Evolutionary conservation across 257 asterid genomes (phyloP), one percentile per base, ranked within the genome.

Genomic region (Parsonsia alboflavescens): DNA sequence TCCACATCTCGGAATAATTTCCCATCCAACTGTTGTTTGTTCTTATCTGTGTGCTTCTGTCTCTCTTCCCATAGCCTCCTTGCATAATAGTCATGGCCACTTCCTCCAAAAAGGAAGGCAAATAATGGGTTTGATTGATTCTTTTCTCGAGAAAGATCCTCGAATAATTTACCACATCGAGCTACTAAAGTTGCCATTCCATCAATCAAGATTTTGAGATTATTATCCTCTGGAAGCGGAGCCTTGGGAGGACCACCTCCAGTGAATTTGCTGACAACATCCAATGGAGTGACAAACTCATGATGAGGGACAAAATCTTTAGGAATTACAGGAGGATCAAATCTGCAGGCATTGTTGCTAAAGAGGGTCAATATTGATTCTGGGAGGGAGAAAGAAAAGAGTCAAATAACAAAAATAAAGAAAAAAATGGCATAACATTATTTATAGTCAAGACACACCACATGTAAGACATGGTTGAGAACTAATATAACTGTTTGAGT

Each of bases 21-120:
- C 73, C 41, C 84, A 74, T 81, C 85, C 92, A 82, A 85, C 39
- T 75, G 79, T 78, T 73, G 81, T 54, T 73, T 86, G 49, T 83
- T 73, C 74, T 86, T 86, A 73, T 87, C 89, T 30, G 82, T 86
- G 74, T 82, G 88, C 78, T 92, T 94, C 81, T 86, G 96, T 74
- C 86, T 83, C 86, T 84, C 96, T 85, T 92, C 99, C 99, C 99
- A 94, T 68, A 94, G 96, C 79, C 86, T 94, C 82, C 97, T 85
- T 63, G 84, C 77, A 80, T 94, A 94, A 83, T 78, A 94, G 56
- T 88, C 96, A 73, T 85, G 91, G 70, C 99, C 98, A 67, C 50
- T 79, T 68, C 99, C 99, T 52, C 97, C 96, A 75, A 72, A 76
- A 77, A 94, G 92, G 80, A 94, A 92, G 36, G 87, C 80, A 82